Conservation (phyloP, 495 filamentous ascomycete genomes). For the Xylaria bambusicola region DNA sequence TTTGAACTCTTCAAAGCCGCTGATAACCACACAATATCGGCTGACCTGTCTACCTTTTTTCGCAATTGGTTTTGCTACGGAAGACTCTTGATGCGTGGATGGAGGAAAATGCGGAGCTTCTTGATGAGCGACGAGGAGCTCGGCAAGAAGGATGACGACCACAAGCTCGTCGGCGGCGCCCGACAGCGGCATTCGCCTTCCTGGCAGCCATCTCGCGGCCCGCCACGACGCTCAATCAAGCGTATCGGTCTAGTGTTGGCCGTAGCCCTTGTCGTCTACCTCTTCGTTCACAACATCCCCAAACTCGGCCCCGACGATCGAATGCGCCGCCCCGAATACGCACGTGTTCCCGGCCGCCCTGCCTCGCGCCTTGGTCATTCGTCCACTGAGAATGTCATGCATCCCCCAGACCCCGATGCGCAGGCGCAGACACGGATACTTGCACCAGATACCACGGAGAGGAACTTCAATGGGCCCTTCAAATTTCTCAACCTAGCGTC, state of each 20-base stretch:
- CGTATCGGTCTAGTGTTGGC: conserved; percentile 37
- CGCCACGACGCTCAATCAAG: conserved; percentile 41
- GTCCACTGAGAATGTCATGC: conserved; percentile 9
- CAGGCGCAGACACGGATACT: conserved; percentile 11
- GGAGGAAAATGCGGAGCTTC: conserved; percentile 40
- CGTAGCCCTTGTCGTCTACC: conserved; percentile 37
- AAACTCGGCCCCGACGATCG: conserved; percentile 28
- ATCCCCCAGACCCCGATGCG: conserved; percentile 12
- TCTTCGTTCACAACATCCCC: conserved; percentile 49
- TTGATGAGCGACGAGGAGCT: conserved; percentile 47
- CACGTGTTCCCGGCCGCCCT: conserved; percentile 8
- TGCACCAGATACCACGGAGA: background rate
- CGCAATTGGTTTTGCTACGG: conserved; percentile 10
- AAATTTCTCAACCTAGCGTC: conserved; percentile 38
- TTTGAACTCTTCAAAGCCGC: background rate
- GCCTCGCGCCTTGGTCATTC: conserved; percentile 2
- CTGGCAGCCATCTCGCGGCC: conserved; percentile 39
- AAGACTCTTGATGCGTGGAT: conserved; percentile 29
- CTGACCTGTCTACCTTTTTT: background rate
- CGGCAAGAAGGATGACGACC: conserved; percentile 55
- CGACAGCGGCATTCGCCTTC: conserved; percentile 28
- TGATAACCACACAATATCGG: conserved; percentile 14
- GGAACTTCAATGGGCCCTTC: conserved; percentile 43
- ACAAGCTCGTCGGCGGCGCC: conserved; percentile 34
- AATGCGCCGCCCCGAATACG: conserved; percentile 24